Percentiles rank a stretch among this genome's conserved stretches.
Conservation (phyloP, 2,329 filamentous ascomycete species). For the Colletotrichum sp. region DNA sequence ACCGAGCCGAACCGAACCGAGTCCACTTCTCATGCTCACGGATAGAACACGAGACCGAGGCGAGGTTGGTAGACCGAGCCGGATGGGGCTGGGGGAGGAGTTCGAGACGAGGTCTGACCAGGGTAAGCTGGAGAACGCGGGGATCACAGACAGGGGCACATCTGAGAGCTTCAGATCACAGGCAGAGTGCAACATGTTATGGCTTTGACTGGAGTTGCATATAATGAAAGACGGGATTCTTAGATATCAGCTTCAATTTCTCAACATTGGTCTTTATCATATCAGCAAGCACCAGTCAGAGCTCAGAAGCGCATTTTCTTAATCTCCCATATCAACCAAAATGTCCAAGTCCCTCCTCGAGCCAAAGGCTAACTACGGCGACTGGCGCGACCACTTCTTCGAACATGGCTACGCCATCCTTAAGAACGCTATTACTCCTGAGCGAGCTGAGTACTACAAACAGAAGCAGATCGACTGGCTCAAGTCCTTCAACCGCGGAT, state of each 20-base stretch:
- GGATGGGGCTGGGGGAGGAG: background rate
- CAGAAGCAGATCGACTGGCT: slow-evolving; percentile 47
- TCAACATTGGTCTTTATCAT: background rate
- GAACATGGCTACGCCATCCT: slow-evolving; percentile 45
- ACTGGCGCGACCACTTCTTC: slow-evolving; percentile 48
- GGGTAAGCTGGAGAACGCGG: background rate
- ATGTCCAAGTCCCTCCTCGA: background rate
- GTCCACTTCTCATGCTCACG: background rate
- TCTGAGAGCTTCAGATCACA: background rate
- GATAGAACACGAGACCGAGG: background rate
- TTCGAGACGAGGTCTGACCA: background rate
- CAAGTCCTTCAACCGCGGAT: slow-evolving; percentile 42
- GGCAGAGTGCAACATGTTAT: background rate
- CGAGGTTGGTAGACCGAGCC: background rate
- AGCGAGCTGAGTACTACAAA: slow-evolving; percentile 42
- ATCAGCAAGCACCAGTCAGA: background rate
- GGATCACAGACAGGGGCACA: background rate
- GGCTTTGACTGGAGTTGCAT: background rate
- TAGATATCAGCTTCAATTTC: background rate
- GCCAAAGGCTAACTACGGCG: background rate
- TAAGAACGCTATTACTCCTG: slow-evolving; percentile 40
- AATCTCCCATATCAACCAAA: background rate
- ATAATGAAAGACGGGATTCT: background rate
- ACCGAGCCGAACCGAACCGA: slow-evolving; percentile 2
- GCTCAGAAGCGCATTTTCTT: background rate